Percentiles rank a stretch among this genome's conserved stretches.
phyloP scores from a whole-genome alignment of 2,329 filamentous ascomycete genomes.

The Stachybotrys chlorohalonatus region DNA sequence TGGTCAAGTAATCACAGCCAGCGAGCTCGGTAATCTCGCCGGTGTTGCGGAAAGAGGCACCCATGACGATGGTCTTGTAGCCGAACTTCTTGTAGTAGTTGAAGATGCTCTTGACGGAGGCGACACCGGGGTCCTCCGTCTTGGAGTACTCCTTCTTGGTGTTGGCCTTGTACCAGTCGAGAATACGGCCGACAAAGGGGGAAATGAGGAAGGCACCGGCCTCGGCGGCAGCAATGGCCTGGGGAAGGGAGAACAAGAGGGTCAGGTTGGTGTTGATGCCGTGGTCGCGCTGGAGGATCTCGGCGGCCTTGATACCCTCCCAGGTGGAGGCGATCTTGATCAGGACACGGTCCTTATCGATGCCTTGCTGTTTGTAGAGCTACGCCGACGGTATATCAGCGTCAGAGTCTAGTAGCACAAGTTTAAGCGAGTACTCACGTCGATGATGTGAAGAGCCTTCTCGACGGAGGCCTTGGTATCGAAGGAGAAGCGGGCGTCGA shows the following conservation, averaged over 20 bases:
- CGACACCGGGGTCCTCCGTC: slow-evolving; percentile 90
- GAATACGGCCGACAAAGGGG: slow-evolving; percentile 96
- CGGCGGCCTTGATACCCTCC: slow-evolving; percentile 98
- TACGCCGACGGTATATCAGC: slow-evolving; percentile 23
- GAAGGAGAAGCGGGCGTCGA: slow-evolving; percentile 93
- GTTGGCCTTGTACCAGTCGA: slow-evolving; percentile 98
- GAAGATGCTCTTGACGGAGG: slow-evolving; percentile 88
- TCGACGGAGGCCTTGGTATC: slow-evolving; percentile 84
- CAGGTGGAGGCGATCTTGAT: slow-evolving; percentile 99
- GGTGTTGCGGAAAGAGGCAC: slow-evolving; percentile 90
- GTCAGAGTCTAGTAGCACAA: slow-evolving; percentile 4
- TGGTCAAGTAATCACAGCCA: slow-evolving; percentile 98
- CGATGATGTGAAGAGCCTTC: slow-evolving; percentile 95
- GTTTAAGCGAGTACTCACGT: slow-evolving; percentile 46
- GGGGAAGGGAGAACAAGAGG: slow-evolving; percentile 92
- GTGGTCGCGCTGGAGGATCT: slow-evolving; percentile 93
- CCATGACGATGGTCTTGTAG: slow-evolving; percentile 99
- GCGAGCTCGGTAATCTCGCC: slow-evolving; percentile 98
- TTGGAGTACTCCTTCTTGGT: slow-evolving; percentile 89
- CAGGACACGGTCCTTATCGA: slow-evolving; percentile 86
- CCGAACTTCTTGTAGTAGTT: slow-evolving; percentile 99
- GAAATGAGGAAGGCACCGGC: slow-evolving; percentile 96
- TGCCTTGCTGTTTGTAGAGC: slow-evolving; percentile 90
- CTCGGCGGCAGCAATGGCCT: slow-evolving; percentile 94
- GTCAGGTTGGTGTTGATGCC: slow-evolving; percentile 98